Evolutionary conservation across 805 yeast species (phyloP), one percentile per base, ranked within the genome.

Genomic region (Scheffersomyces ergatensis): DNA sequence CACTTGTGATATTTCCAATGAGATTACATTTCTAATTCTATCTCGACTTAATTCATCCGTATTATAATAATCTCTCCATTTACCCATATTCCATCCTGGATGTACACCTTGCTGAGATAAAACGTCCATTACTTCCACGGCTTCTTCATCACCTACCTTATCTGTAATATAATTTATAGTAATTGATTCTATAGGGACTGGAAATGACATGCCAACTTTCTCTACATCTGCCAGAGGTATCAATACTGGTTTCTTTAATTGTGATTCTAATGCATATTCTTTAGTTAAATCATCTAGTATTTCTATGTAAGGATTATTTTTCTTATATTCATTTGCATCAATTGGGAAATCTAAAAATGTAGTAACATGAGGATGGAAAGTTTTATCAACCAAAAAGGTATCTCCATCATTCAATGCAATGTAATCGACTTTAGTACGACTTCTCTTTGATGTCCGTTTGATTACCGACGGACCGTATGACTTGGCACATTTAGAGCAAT

Each of bases 121-220:
- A 3, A 88, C 95, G 57, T 89, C 96, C 92, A 89, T 87, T 1
- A 89, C 96, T 40, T 87, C 95, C 1, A 89, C 75, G 1, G 74
- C 74, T 3, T 65, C 63, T 29, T 81, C 84, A 4, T 63, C 75
- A 0, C 96, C 96, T 20, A 88, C 73, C 11, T 70, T 54, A 4
- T 74, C 72, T 0, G 83, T 67, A 0, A 87, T 72, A 44, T 77
- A 66, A 33, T 74, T 70, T 5, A 87, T 80, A 6, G 79, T 72
- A 30, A 86, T 65, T 3, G 60, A 51, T 5, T 54, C 51, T 9
- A 54, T 49, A 1, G 47, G 30, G 4, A 26, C 18, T 0, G 95
- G 95, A n/a, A 82, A 58, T n/a, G 44, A 26, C 71, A 82, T 62
- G 0, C 78, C 85, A 3, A 72, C 59, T 0, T 52, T 59, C 1